Evolutionary conservation across 495 filamentous ascomycete species (phyloP).

Genomic region (Penicillium cataractarum): DNA sequence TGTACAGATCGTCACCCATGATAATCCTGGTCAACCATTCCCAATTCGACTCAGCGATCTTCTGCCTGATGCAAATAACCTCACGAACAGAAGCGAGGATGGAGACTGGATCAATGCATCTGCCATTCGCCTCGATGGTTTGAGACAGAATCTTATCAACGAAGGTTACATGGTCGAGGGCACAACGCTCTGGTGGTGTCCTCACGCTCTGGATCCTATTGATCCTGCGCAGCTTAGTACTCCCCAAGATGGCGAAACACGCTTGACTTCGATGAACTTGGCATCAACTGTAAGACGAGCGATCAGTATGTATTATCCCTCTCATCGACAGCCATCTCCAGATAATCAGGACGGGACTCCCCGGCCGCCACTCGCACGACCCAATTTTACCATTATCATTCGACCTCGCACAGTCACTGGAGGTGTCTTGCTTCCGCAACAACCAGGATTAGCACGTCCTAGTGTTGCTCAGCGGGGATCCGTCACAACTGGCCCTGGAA

Average conservation of each 20-base stretch:
- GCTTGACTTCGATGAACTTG: not conserved
- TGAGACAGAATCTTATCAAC: not conserved
- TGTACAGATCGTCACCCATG: not conserved
- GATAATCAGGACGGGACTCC: not conserved
- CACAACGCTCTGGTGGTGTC: not conserved
- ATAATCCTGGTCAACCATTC: not conserved
- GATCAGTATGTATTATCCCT: not conserved
- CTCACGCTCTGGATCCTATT: not conserved
- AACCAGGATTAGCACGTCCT: not conserved
- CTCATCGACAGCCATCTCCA: not conserved
- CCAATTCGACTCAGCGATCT: constrained; percentile 2
- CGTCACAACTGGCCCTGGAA: not conserved
- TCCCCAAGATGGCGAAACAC: not conserved
- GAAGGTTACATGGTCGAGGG: not conserved
- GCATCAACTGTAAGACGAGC: not conserved
- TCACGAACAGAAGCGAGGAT: not conserved
- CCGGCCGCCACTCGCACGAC: not conserved
- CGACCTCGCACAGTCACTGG: not conserved
- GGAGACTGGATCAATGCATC: not conserved
- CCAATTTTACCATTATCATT: not conserved
- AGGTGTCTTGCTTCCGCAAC: not conserved
- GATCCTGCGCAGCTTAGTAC: not conserved
- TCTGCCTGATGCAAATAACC: not conserved
- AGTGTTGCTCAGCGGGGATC: not conserved
- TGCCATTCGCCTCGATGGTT: not conserved